Evolutionary conservation across 768 basidiomycete genomes (phyloP), one percentile per base, ranked within the genome.

Genomic region (Suillus alpinus): DNA sequence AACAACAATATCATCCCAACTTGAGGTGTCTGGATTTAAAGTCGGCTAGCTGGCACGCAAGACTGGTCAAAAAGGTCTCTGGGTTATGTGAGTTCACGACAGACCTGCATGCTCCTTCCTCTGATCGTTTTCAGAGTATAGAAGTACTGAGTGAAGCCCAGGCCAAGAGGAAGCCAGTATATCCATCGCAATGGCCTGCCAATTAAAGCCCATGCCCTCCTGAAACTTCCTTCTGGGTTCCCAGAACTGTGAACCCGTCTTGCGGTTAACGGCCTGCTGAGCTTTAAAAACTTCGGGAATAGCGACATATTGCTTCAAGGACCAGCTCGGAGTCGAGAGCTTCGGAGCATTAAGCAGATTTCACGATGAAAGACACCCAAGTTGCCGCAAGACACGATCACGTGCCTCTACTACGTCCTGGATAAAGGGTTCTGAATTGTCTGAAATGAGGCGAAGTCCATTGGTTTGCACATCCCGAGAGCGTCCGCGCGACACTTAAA

Each of bases 61-160:
- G 40, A 37, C 46, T 4, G 10, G 10, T 43, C 26, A 23, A 14
- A 36, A 40, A 39, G 37, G 18, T 8, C 36, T 46, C 53, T 57
- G 50, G 57, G 55, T 23, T 36, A 29, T 18, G 39, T 14, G 50
- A 29, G 16, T 37, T 40, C 36, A 55, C 3, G 58, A 55, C 77
- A 59, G 63, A 88, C 89, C 86, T 89, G 87, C 89, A 91, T 91
- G 66, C 88, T 90, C 51, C 83, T 75, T 5, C 88, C 89, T 9
- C 75, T 77, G 13, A 90, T 78, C 3, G 77, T 73, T 61, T 85
- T 83, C 26, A 88, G 49, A 34, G 82, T 77, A 66, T 78, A 85
- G 65, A 80, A 78, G 60, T 84, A 80, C 56, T 82, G 73, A 0
- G 78, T 76, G 32, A 86, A 73, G 49, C 80, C 79, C 8, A 85